phyloP scores from a whole-genome alignment of 129 eudicot genomes.

The Flaveria trinervia region DNA sequence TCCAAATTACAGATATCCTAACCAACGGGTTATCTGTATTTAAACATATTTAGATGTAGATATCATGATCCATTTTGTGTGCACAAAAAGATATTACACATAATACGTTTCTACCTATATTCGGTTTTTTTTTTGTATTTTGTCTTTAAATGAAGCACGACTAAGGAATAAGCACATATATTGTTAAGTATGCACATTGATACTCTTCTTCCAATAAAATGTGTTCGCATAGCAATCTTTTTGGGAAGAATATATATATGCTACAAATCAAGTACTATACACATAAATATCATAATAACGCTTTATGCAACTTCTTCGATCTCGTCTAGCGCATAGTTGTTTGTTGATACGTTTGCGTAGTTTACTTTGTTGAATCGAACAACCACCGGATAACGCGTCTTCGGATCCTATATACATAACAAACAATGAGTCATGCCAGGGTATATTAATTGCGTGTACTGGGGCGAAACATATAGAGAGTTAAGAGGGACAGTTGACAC shows the following conservation, averaged over 20 bases:
- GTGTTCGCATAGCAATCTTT: conserved; percentile 4
- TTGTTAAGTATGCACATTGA: conserved; percentile 19
- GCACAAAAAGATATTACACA: too few relatives aligned
- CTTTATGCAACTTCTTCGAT: conserved; percentile 41
- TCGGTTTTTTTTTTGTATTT: too few relatives aligned
- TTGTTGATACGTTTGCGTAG: conserved; percentile 59
- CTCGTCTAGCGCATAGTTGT: conserved; percentile 61
- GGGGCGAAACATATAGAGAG: too few relatives aligned
- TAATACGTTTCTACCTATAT: too few relatives aligned
- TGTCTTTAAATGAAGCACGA: too few relatives aligned
- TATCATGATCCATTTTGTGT: too few relatives aligned
- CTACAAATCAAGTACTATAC: conserved; percentile 26
- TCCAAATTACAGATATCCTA: too few relatives aligned
- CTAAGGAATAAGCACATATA: not conserved
- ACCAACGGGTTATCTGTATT: too few relatives aligned
- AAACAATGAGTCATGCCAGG: not conserved
- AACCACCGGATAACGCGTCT: conserved; percentile 52
- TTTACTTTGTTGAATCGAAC: conserved; percentile 63
- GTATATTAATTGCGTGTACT: too few relatives aligned
- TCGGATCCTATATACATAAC: conserved; percentile 39
- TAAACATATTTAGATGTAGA: too few relatives aligned
- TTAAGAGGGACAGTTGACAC: too few relatives aligned
- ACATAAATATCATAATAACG: conserved; percentile 4
- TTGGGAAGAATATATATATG: conserved; percentile 12
- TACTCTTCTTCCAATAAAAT: conserved; percentile 21